Evolutionary conservation across 2,329 filamentous ascomycete genomes (phyloP), one percentile per base, ranked within the genome.

Genomic region (Myriosclerotinia scirpicola): DNA sequence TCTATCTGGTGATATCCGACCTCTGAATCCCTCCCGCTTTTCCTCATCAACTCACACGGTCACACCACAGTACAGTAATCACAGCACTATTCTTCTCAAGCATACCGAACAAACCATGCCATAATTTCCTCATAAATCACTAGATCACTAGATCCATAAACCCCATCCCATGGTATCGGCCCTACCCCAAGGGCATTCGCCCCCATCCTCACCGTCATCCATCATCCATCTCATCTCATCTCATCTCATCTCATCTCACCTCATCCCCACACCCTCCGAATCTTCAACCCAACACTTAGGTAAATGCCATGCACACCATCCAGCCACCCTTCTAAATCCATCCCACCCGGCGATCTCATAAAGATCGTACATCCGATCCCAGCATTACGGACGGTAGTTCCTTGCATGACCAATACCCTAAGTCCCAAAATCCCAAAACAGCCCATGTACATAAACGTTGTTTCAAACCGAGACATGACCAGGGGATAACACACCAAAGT

Each of bases 391-490:
- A 15, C 9, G 14, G 20, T n/a, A 30, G 2, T 34, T 5, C 30
- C 30, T 4, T 5, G 30, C n/a, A 55, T 20, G 8, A 7, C 54
- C 40, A 58, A 12, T 7, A 12, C 1, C 40, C 26, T 20, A n/a
- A 26, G 17, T 9, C n/a, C 36, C 42, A 14, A 44, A 44, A 46
- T 46, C 1, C 9, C 6, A n/a, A 56, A 42, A 15, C n/a, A n/a
- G n/a, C n/a, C 40, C 6, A 34, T 22, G 11, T 17, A 17, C 26
- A 46, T 14, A 15, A n/a, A 34, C 5, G 3, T 22, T 44, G 55
- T 59, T 59, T 59, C 55, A 59, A 59, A 59, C 11, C 20, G 20
- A 59, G 26, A 5, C 42, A 46, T 46, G 14, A n/a, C 9, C 40
- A 30, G 34, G 55, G 42, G 12, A 1, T 8, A 17, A n/a, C 17